Percentiles rank a stretch among this genome's conserved stretches.
Evolutionary conservation across 2,329 filamentous ascomycete genomes (phyloP).

Genomic region (Drechslerella coelobrocha): DNA sequence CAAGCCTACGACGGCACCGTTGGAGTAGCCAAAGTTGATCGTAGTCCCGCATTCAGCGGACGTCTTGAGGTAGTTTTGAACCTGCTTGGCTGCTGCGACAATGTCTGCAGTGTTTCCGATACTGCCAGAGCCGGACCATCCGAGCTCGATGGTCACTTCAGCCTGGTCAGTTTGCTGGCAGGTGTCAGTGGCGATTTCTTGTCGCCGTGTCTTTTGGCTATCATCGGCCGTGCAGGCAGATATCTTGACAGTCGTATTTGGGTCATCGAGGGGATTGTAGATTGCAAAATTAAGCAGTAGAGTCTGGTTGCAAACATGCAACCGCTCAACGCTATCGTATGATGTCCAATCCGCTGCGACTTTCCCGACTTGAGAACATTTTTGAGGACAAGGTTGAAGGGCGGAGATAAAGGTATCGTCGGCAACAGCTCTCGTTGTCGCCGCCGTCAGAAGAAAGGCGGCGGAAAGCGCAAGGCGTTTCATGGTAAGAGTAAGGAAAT

Average conservation of each 20-base stretch:
- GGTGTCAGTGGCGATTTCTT: conserved; percentile 7
- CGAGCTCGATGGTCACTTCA: conserved; percentile 4
- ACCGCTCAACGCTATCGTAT: conserved; percentile 41
- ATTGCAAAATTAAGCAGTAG: conserved; percentile 50
- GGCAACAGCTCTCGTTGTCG: neutral
- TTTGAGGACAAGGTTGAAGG: conserved; percentile 28
- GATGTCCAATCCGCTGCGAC: conserved; percentile 47
- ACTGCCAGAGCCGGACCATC: conserved; percentile 5
- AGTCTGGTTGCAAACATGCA: conserved; percentile 36
- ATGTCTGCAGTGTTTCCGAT: conserved; percentile 6
- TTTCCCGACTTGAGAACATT: conserved; percentile 23
- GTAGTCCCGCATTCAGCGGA: conserved; percentile 7
- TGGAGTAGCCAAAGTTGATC: conserved; percentile 25
- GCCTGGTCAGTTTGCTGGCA: neutral
- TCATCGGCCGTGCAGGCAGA: conserved; percentile 18
- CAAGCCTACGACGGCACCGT: conserved; percentile 8
- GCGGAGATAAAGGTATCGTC: conserved; percentile 21
- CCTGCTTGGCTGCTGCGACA: conserved; percentile 4
- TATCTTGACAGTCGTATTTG: conserved; percentile 36
- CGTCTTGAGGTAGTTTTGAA: conserved; percentile 14
- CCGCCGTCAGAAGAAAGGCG: neutral
- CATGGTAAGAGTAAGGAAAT: neutral
- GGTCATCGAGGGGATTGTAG: conserved; percentile 44
- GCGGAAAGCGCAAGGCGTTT: conserved; percentile 10
- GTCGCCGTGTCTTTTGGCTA: conserved; percentile 9